Evolutionary conservation across 768 basidiomycete species (phyloP).

Genomic region (Psilocybe sp.): DNA sequence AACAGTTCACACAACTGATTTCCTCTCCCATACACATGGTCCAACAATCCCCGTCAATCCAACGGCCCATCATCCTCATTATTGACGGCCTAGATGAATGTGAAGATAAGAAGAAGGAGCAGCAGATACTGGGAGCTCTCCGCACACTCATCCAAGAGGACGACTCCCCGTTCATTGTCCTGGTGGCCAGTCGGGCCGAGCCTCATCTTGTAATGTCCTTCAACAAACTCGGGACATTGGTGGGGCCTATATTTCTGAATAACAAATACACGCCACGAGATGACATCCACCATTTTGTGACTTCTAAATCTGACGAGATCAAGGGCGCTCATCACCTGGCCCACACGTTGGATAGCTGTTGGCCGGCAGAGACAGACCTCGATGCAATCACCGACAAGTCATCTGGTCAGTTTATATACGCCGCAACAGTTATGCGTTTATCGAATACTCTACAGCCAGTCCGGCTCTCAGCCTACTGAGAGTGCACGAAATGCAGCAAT

Average conservation of each 20-base stretch:
- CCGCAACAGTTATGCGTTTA: slow-evolving; percentile 14
- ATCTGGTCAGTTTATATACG: slow-evolving; percentile 21
- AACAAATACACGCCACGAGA: slow-evolving; percentile 4
- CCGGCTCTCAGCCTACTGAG: not conserved
- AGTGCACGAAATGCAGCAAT: not conserved
- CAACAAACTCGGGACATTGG: not conserved
- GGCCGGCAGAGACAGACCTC: slow-evolving; percentile 6
- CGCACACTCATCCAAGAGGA: not conserved
- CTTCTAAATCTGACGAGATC: slow-evolving; percentile 3
- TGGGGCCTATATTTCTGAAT: not conserved
- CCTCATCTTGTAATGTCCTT: slow-evolving; percentile 7
- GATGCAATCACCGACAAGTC: slow-evolving; percentile 6
- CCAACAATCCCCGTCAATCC: too few species aligned
- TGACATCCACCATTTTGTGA: slow-evolving; percentile 7
- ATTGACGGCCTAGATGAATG: slow-evolving; percentile 22
- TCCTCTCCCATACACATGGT: not conserved
- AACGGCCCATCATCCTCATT: slow-evolving; percentile 7
- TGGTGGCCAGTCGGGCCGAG: slow-evolving; percentile 18
- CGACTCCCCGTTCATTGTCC: slow-evolving; percentile 6
- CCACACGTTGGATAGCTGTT: not conserved
- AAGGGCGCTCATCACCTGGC: not conserved
- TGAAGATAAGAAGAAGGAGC: slow-evolving; percentile 2
- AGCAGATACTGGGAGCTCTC: not conserved
- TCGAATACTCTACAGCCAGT: slow-evolving; percentile 2
- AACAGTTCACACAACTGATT: not conserved